A percentile compares a stretch with the other conserved stretches of the same genome.
Evolutionary conservation across 768 basidiomycete species (phyloP).

Genomic region (Rhizopogon vinicolor): DNA sequence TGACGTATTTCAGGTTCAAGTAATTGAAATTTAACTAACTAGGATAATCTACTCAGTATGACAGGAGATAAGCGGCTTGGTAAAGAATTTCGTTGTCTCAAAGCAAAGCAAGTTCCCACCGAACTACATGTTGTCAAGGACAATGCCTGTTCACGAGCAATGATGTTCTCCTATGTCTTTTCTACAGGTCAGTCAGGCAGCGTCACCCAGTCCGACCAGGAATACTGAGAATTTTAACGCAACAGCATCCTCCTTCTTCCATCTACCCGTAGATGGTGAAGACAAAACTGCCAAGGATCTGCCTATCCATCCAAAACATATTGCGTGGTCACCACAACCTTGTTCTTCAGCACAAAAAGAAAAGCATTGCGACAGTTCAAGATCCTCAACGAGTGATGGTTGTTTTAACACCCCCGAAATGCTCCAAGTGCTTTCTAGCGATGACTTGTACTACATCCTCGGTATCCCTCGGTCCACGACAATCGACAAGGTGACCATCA

Average conservation of each 20-base stretch:
- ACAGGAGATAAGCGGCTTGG: conserved; percentile 14
- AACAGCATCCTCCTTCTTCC: conserved; percentile 58
- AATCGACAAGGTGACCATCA: conserved; percentile 57
- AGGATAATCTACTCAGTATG: neutral
- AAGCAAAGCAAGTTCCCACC: conserved; percentile 5
- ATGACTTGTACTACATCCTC: conserved; percentile 72
- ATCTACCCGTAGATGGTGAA: conserved; percentile 55
- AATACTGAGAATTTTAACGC: neutral
- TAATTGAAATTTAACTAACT: conserved; percentile 1
- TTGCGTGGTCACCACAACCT: conserved; percentile 22
- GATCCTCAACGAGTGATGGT: conserved; percentile 4
- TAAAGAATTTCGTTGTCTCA: conserved; percentile 6
- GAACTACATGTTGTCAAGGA: conserved; percentile 3
- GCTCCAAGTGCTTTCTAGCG: conserved; percentile 49
- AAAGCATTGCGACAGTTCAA: conserved; percentile 6
- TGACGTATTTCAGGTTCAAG: neutral
- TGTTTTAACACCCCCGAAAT: conserved; percentile 14
- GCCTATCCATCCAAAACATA: conserved; percentile 17
- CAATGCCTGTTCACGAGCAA: neutral
- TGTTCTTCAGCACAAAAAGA: conserved; percentile 9
- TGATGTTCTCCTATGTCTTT: conserved; percentile 29
- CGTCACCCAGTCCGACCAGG: neutral
- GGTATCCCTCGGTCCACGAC: conserved; percentile 48
- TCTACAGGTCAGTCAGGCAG: conserved; percentile 19
- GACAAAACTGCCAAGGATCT: conserved; percentile 40